Conservation (phyloP, 352 stramenopile genomes). For the Pythium brachiatum region DNA sequence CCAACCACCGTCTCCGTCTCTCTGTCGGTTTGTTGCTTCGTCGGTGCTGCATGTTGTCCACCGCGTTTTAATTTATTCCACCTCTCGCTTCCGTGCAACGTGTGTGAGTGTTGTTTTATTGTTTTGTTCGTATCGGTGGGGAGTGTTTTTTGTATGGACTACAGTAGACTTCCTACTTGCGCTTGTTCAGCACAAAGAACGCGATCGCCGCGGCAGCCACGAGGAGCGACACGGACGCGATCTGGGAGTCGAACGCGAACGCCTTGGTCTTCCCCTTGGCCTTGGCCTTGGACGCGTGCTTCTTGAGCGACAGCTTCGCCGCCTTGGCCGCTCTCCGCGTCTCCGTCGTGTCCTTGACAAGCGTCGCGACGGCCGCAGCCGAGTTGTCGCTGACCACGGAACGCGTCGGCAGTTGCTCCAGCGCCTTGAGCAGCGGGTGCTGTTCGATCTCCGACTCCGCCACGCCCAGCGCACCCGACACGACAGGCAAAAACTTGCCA, state of each 20-base stretch:
- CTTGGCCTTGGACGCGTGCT: conserved; percentile 15
- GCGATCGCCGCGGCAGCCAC: conserved; percentile 36
- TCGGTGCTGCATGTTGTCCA: neutral
- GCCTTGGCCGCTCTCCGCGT: conserved; percentile 18
- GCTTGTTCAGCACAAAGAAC: conserved; percentile 44
- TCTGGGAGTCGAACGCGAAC: conserved; percentile 1
- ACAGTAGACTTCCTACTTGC: conserved; percentile 28
- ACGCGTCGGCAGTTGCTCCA: conserved; percentile 70
- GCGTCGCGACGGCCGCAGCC: conserved; percentile 47
- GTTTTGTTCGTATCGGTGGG: too few relatives aligned
- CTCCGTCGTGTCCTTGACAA: conserved; percentile 51
- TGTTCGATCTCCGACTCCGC: conserved; percentile 60
- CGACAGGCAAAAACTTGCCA: conserved; percentile 96
- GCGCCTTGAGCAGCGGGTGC: conserved; percentile 69
- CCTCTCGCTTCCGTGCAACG: neutral
- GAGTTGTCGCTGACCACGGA: conserved; percentile 65
- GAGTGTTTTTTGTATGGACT: too few relatives aligned
- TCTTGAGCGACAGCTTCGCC: conserved; percentile 18
- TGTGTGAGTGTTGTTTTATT: too few relatives aligned
- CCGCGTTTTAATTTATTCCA: neutral
- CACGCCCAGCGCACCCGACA: conserved; percentile 86
- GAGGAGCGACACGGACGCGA: conserved; percentile 30
- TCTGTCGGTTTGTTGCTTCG: neutral
- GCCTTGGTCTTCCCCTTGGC: conserved; percentile 10
- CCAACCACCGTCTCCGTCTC: too few relatives aligned